Percentiles rank a stretch among this genome's conserved stretches.
Evolutionary conservation across 768 basidiomycete genomes (phyloP).

Genomic region (Rhodotorula babjevae): DNA sequence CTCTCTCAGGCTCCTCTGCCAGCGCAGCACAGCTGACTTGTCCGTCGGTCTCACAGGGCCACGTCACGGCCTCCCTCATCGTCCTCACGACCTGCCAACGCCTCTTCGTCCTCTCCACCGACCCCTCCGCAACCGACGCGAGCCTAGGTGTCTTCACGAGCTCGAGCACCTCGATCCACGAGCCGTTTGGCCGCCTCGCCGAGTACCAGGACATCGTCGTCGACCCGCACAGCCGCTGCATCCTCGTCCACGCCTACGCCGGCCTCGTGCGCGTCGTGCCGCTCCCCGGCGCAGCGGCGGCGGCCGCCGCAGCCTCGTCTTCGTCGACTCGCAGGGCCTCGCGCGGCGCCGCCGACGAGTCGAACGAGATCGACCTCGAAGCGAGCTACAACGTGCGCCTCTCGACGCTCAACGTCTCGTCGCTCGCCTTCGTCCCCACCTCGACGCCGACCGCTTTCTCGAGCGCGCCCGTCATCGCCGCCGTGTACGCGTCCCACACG

Average conservation of each 20-base stretch:
- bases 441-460: conserved; percentile 23
- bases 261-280: conserved; percentile 40
- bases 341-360: not conserved
- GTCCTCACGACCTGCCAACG: conserved; percentile 39
- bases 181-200: conserved; percentile 25
- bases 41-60: not conserved
- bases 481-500: conserved; percentile 63
- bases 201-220: conserved; percentile 30
- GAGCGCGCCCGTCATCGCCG: conserved; percentile 53
- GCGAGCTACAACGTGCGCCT: conserved; percentile 46
- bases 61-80: conserved; percentile 17
- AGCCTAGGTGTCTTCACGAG: not conserved
- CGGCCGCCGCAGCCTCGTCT: not conserved
- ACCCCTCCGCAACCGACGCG: not conserved
- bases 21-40: not conserved
- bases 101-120: conserved; percentile 35
- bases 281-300: not conserved
- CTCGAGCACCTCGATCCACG: conserved; percentile 23
- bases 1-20: too few relatives aligned
- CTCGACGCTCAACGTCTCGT: conserved; percentile 64
- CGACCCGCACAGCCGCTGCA: conserved; percentile 18
- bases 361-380: conserved; percentile 25
- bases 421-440: conserved; percentile 60
- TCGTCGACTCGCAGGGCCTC: not conserved
- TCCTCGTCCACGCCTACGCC: conserved; percentile 39